Base-by-base conservation (phyloP, 2,329 filamentous ascomycete species). In the Colletotrichum simmondsii region DNA sequence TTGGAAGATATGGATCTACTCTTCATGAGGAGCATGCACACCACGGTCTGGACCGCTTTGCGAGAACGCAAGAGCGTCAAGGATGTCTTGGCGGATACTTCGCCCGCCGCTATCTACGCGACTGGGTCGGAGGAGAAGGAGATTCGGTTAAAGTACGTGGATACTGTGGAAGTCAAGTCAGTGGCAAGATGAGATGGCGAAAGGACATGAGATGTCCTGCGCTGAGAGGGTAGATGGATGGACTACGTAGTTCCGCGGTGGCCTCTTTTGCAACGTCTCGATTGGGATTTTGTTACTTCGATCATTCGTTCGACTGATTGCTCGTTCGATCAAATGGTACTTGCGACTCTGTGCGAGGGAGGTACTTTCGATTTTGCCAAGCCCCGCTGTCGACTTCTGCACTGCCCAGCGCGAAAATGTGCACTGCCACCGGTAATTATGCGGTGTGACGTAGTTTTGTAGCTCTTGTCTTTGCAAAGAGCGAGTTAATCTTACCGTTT, bases 1-100 rank as follows among this genome's bases (percentile, higher is more conserved):
- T 80, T 88, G 5, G 87, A 88, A 73, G 82, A 82, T 22, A 86
- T 87, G 80, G 86, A 87, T 30, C 66, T 74, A 8, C 72, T 80
- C 1, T 80, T 80, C 11, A 59, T 75, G 26, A 74, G 75, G 19
- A 77, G 78, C 7, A 78, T 78, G 12, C 77, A 77, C 61, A 77
- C 76, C 61, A 79, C 77, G 3, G 79, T 80, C 22, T 79, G 77
- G 79, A 57, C 72, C 19, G 68, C 69, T 24, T 60, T 75, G 32
- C 68, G 69, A 4, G 57, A 65, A 26, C 30, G 59, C 35, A 59
- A 62, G 61, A 63, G 61, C 28, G 46, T 24, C 46, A 53, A 37
- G 28, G 11, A 63, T 14, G 61, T 26, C 61, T 54, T 63, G 46
- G 61, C 61, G 61, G 30, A 54, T 14, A 26, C 46, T 24, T 35